Base-by-base conservation (phyloP, 192 early-diverging fungal species). In the Phycomyces blakesleeanus region DNA sequence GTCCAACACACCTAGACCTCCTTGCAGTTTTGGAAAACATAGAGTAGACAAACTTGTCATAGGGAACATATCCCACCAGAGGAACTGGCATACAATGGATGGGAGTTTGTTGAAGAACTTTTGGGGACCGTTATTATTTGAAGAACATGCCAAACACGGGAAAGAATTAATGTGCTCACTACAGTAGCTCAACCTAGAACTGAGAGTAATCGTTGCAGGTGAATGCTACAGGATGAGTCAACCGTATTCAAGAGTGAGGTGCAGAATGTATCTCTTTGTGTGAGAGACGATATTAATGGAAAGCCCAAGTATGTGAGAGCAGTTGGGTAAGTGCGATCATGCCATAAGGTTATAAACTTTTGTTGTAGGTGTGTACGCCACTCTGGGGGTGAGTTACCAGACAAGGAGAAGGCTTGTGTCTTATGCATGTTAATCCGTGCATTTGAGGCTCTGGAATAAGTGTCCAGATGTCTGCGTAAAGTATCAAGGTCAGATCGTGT, bases 401-500 rank as follows among this genome's bases (percentile, higher is more conserved):
- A 47, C 0, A 61, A 29, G 0, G 59, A 27, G 16, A 61, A 38
- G 0, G 49, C 24, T 38, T 26, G 18, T 15, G 59, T 61, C 34
- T 61, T 61, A 14, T 26, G 27, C 6, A 61, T 27, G 15, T 61
- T 61, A 11, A 61, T 49, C 10, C 12, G 24, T 0, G 59, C 59
- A 21, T 61, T 61, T 3, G 47, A 38, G 34, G 59, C 59, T n/a
- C 7, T 21, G 26, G 44, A 55, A 34, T 55, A 55, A 3, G 16
- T 12, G 5, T 8, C 12, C 11, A 55, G 12, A 29, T 15, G 27
- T n/a, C 14, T 12, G 26, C 29, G 8, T 34, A 55, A 11, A 12
- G 2, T 7, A 34, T 8, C 4, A 5, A 55, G 20, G 9, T 61
- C 59, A 12, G 41, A 0, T 10, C 39, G 20, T 15, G 51, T 55